Evolutionary conservation across 306 rosid genomes (phyloP), one percentile per base, ranked within the genome.

Genomic region (Argentina anserina): DNA sequence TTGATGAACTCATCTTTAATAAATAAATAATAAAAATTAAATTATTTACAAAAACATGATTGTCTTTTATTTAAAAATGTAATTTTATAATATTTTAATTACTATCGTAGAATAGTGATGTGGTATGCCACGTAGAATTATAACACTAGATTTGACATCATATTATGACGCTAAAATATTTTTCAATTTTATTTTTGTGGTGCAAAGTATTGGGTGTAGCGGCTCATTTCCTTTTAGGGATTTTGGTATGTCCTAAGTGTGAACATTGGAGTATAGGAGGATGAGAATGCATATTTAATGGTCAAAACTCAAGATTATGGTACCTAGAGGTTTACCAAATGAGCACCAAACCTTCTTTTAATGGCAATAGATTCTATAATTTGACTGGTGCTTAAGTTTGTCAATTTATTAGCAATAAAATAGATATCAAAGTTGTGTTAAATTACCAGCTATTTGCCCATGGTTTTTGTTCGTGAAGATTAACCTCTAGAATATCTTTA

Each of bases 241-340:
- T 29, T 41, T 0, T 23, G 52, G 31, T 7, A 9, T 9, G 52
- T 28, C 5, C 25, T 70, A 31, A 13, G 71, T 70, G 81, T 77
- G 66, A 50, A 70, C 70, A 47, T 20, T 3, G 21, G 36, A 42
- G 7, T 10, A 21, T n/a, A 15, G 25, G 18, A 26, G 37, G 21
- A 37, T 60, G 41, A 60, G 66, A 31, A 15, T 61, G 23, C 4
- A 53, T 41, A 37, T 69, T 15, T 31, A 20, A 46, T 26, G 41
- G 75, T 76, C 80, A 46, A 59, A 34, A 17, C 14, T 45, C 1
- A 17, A 12, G 45, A 26, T 71, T 58, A 2, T 41, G 40, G n/a
- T 64, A 15, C 37, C 65, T 5, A 52, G 69, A 64, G 64, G 71
- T 59, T 83, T 49, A 71, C 81, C 70, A 76, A 82, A 67, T 41